Percentiles rank a stretch among this genome's conserved stretches.
phyloP scores from a whole-genome alignment of 208 protist species.

The Leishmania aethiopica region DNA sequence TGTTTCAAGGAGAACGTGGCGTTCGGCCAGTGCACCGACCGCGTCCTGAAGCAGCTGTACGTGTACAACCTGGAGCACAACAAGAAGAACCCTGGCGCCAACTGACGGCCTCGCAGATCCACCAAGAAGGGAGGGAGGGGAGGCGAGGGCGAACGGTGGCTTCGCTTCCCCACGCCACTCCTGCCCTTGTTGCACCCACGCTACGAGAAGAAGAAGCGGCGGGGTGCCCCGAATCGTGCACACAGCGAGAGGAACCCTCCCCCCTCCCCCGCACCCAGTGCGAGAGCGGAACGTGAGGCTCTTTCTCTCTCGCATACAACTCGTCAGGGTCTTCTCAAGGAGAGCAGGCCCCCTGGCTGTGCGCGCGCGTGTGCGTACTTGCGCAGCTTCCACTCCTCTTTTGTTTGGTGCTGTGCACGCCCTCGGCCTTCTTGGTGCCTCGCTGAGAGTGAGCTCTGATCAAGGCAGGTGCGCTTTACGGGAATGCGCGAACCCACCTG shows the following conservation, averaged over 20 bases:
- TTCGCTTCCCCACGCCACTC: not conserved
- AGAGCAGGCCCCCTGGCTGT: not conserved
- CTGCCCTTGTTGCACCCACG: not conserved
- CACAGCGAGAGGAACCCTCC: too few species aligned
- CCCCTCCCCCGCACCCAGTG: not conserved
- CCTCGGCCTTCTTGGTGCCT: not conserved
- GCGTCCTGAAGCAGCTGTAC: constrained; percentile 82
- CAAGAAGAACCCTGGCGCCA: constrained; percentile 77
- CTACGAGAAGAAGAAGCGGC: not conserved
- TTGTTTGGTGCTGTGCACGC: not conserved
- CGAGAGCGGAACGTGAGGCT: not conserved
- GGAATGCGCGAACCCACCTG: not conserved
- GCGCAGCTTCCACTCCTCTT: not conserved
- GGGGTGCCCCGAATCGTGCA: not conserved
- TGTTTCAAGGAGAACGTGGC: constrained; percentile 88
- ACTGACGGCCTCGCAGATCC: constrained; percentile 26
- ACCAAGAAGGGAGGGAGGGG: not conserved
- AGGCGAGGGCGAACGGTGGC: not conserved
- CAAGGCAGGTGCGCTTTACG: not conserved
- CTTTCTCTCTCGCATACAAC: not conserved
- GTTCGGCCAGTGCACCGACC: constrained; percentile 85
- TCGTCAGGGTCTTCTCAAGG: not conserved
- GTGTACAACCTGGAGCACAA: constrained; percentile 85
- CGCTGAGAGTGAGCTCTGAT: not conserved
- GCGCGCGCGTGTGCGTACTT: not conserved